A percentile compares a stretch with the other conserved stretches of the same genome.
Conservation (phyloP, 495 filamentous ascomycete genomes). For the Podospora fimiseda region DNA sequence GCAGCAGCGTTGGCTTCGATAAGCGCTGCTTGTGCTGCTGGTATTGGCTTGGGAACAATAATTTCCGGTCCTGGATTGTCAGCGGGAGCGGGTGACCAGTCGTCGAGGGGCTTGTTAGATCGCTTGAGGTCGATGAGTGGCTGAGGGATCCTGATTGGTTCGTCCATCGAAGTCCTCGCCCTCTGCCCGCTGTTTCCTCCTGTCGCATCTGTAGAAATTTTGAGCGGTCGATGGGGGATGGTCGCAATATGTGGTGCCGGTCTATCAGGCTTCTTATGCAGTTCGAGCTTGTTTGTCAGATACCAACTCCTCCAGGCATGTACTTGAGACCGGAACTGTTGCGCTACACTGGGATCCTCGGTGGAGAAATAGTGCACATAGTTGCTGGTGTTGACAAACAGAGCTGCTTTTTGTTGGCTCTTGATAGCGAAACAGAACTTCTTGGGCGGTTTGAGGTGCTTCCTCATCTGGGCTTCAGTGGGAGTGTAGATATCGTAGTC, state of each 20-base stretch:
- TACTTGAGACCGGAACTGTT: constrained; percentile 60
- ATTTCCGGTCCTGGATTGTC: constrained; percentile 19
- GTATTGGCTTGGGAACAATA: constrained; percentile 9
- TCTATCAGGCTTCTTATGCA: constrained; percentile 18
- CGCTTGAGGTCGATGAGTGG: constrained; percentile 48
- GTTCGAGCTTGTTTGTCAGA: constrained; percentile 45
- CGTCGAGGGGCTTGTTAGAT: constrained; percentile 38
- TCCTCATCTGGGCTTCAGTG: constrained; percentile 52
- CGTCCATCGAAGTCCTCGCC: constrained; percentile 29
- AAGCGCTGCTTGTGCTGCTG: background rate
- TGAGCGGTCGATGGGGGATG: constrained; percentile 16
- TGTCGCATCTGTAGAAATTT: constrained; percentile 23
- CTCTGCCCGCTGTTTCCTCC: constrained; percentile 27
- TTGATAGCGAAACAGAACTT: constrained; percentile 83
- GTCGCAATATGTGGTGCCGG: constrained; percentile 23
- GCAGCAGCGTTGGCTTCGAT: constrained; percentile 13
- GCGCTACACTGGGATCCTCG: constrained; percentile 59
- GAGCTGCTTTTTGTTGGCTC: constrained; percentile 81
- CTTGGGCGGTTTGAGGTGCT: constrained; percentile 67
- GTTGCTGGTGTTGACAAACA: constrained; percentile 75
- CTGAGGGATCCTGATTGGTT: constrained; percentile 44
- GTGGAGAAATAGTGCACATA: constrained; percentile 90
- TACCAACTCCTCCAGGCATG: constrained; percentile 89
- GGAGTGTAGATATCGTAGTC: constrained; percentile 91
- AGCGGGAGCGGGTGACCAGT: constrained; percentile 28